Percentiles rank a stretch among this genome's conserved stretches.
phyloP scores from a whole-genome alignment of 2,329 filamentous ascomycete species.

The Dothideomycetidae sp. region DNA sequence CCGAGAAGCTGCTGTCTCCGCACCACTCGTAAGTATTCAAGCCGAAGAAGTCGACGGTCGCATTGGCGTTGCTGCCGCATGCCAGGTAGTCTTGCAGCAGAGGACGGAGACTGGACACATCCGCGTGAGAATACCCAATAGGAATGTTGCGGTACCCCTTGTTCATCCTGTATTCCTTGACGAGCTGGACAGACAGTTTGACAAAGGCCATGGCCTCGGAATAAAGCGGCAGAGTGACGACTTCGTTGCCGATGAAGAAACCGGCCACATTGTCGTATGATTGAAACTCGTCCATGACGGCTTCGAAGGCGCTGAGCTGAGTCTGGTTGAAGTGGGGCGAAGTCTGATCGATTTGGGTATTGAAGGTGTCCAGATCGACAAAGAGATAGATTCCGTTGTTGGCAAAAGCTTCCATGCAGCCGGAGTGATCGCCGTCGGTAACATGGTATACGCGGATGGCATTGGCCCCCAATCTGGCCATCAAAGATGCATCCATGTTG shows the following conservation, averaged over 20 bases:
- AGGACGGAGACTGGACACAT: slow-evolving; percentile 56
- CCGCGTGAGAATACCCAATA: slow-evolving; percentile 70
- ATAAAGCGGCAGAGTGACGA: slow-evolving; percentile 45
- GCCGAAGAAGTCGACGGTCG: slow-evolving; percentile 69
- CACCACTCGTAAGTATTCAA: slow-evolving; percentile 67
- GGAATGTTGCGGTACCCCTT: slow-evolving; percentile 71
- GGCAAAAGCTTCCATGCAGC: slow-evolving; percentile 68
- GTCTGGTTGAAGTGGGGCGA: slow-evolving; percentile 57
- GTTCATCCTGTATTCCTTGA: slow-evolving; percentile 64
- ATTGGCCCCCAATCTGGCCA: slow-evolving; percentile 70
- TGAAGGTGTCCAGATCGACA: slow-evolving; percentile 67
- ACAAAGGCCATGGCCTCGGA: slow-evolving; percentile 63
- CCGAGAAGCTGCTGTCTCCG: slow-evolving; percentile 36
- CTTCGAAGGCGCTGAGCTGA: slow-evolving; percentile 53
- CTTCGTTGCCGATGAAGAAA: slow-evolving; percentile 81
- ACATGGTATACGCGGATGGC: slow-evolving; percentile 83
- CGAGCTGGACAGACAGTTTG: slow-evolving; percentile 65
- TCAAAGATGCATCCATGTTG: slow-evolving; percentile 56
- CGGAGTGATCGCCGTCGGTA: slow-evolving; percentile 52
- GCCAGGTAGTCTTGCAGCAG: slow-evolving; percentile 62
- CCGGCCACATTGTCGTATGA: slow-evolving; percentile 67
- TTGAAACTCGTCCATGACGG: slow-evolving; percentile 65
- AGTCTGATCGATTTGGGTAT: slow-evolving; percentile 51
- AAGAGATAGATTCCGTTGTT: slow-evolving; percentile 73
- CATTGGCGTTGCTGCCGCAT: slow-evolving; percentile 54